Evolutionary conservation across 768 basidiomycete genomes (phyloP).

Genomic region (Amanita rubescens): DNA sequence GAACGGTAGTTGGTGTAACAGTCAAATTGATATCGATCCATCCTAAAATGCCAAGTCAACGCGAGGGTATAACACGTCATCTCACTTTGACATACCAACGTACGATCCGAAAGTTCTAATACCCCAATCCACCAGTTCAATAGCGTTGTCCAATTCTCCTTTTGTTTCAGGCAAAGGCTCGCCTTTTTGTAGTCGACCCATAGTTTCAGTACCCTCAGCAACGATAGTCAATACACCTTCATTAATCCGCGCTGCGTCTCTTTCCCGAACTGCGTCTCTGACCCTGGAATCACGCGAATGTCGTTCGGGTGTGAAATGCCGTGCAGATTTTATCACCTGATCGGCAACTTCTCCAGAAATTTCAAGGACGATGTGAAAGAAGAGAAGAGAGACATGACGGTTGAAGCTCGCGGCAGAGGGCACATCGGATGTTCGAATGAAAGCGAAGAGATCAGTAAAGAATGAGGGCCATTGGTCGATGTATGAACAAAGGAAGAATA

Average conservation of each 20-base stretch:
- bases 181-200: conserved; percentile 44
- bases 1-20: conserved; percentile 83
- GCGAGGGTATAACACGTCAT: neutral
- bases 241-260: conserved; percentile 82
- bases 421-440: conserved; percentile 58
- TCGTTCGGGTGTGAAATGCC: conserved; percentile 60
- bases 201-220: conserved; percentile 57
- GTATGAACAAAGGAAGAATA: conserved; percentile 86
- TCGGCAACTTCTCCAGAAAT: conserved; percentile 98
- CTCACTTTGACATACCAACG: conserved; percentile 58
- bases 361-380: conserved; percentile 89
- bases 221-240: conserved; percentile 82
- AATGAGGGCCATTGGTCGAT: conserved; percentile 81
- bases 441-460: conserved; percentile 69
- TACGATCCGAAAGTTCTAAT: conserved; percentile 89
- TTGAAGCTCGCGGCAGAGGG: conserved; percentile 59
- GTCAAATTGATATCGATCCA: conserved; percentile 99
- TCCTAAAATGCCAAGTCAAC: conserved; percentile 36
- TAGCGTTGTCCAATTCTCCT: conserved; percentile 45
- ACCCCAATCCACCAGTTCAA: conserved; percentile 90
- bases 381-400: conserved; percentile 77
- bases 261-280: conserved; percentile 83
- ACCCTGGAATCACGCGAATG: conserved; percentile 79
- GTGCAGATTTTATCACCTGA: conserved; percentile 84
- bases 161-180: conserved; percentile 29